phyloP scores from a whole-genome alignment of 2,329 filamentous ascomycete species.

The Atkinsonella texensis region DNA sequence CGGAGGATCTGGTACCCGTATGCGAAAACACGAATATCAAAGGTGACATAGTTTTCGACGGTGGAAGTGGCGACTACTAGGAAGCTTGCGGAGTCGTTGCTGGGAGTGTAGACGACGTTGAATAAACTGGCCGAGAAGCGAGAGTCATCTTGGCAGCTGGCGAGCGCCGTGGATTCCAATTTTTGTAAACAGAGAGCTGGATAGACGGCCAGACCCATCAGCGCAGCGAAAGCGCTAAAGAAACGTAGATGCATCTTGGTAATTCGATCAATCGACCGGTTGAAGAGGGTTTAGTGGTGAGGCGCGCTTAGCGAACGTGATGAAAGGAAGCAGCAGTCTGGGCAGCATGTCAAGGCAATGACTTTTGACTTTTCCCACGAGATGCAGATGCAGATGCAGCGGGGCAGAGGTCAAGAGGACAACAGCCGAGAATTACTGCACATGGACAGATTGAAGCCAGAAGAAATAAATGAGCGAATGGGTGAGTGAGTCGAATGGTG shows the following conservation, averaged over 20 bases:
- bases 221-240: background rate
- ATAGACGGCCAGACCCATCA: background rate
- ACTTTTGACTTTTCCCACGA: too few relatives aligned
- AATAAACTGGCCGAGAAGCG: conserved; percentile 79
- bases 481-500: too few relatives aligned
- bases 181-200: background rate
- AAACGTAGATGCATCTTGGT: background rate
- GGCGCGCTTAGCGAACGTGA: too few relatives aligned
- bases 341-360: too few relatives aligned
- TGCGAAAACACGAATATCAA: conserved; percentile 61
- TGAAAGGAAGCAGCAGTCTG: too few relatives aligned
- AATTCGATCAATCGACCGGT: too few relatives aligned
- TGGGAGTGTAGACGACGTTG: conserved; percentile 65
- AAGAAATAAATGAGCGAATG: too few relatives aligned
- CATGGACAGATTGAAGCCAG: too few relatives aligned
- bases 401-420: too few relatives aligned
- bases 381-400: too few relatives aligned
- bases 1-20: conserved; percentile 67
- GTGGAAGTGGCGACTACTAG: conserved; percentile 69
- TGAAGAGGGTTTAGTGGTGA: too few relatives aligned
- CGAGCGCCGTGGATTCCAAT: conserved; percentile 40
- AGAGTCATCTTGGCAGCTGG: conserved; percentile 69
- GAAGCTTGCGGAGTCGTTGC: conserved; percentile 58
- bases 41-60: conserved; percentile 67
- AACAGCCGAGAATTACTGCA: too few relatives aligned